Percentiles rank a stretch among this genome's conserved stretches.
These are phyloP conservation scores for Sphaerulina vaccinii DNA, from an alignment of 2,329 filamentous ascomycete species.

Conservation along the genomic window DNA sequence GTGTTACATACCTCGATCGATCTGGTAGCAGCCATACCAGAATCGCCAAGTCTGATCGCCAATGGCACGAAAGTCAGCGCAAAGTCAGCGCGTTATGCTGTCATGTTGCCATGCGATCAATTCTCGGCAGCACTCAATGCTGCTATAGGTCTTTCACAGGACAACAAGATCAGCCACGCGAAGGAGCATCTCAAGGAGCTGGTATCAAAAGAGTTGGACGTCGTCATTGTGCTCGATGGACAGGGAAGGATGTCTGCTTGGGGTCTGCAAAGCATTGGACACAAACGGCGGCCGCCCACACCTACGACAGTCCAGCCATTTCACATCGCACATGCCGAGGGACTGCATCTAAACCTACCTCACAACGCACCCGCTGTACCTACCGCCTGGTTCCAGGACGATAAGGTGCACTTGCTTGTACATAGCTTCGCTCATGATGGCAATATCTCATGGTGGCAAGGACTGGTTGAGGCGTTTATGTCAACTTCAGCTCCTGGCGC, in stretches of 20 bases:
- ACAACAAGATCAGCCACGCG: conserved; percentile 61
- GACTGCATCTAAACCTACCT: conserved; percentile 39
- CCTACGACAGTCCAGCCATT: conserved; percentile 63
- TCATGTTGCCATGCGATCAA: conserved; percentile 79
- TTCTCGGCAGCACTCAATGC: conserved; percentile 66
- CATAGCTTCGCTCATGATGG: conserved; percentile 77
- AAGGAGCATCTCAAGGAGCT: conserved; percentile 83
- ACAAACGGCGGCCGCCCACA: conserved; percentile 54
- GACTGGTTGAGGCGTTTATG: conserved; percentile 74
- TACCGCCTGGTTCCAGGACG: conserved; percentile 32
- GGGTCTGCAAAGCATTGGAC: conserved; percentile 83
- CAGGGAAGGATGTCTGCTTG: conserved; percentile 84
- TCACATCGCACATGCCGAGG: conserved; percentile 77
- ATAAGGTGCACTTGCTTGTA: conserved; percentile 57
- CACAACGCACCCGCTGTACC: conserved; percentile 25
- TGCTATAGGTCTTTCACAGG: conserved; percentile 45
- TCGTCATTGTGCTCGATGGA: conserved; percentile 83
- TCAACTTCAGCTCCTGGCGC: conserved; percentile 54
- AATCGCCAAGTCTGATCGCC: conserved; percentile 41
- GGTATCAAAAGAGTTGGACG: conserved; percentile 79
- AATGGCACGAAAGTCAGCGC: conserved; percentile 47
- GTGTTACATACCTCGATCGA: conserved; percentile 80
- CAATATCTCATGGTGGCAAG: conserved; percentile 76
- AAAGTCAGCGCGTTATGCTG: conserved; percentile 61
- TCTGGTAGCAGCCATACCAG: conserved; percentile 64